phyloP scores from a whole-genome alignment of 2,329 filamentous ascomycete species.

The Colletotrichum tropicale region DNA sequence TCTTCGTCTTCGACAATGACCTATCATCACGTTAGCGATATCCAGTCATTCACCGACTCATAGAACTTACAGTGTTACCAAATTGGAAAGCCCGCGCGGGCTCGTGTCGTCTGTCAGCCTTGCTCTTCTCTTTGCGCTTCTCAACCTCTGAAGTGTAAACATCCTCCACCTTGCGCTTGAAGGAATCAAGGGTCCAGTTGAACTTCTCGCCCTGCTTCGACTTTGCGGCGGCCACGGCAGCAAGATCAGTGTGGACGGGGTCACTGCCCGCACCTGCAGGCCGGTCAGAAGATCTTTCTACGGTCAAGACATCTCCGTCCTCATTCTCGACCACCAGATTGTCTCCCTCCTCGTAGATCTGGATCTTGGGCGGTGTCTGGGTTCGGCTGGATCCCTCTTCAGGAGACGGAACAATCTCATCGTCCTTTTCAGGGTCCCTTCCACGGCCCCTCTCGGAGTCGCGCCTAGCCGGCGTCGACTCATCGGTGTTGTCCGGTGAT shows the following conservation, averaged over 20 bases:
- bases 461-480: background rate
- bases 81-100: constrained; percentile 86
- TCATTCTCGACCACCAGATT: constrained; percentile 83
- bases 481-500: constrained; percentile 25
- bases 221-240: constrained; percentile 20
- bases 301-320: constrained; percentile 83
- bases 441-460: constrained; percentile 8
- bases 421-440: constrained; percentile 11
- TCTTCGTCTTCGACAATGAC: constrained; percentile 90
- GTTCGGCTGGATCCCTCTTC: constrained; percentile 10
- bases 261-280: constrained; percentile 6
- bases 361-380: constrained; percentile 42
- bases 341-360: constrained; percentile 82
- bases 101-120: constrained; percentile 62
- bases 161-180: constrained; percentile 56
- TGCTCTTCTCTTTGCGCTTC: constrained; percentile 65
- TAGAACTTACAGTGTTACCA: constrained; percentile 69
- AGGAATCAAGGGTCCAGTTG: constrained; percentile 44
- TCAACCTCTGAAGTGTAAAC: constrained; percentile 65
- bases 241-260: constrained; percentile 1
- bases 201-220: constrained; percentile 34
- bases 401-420: constrained; percentile 12
- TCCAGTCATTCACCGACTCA: background rate
- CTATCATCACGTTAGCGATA: constrained; percentile 42
- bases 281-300: constrained; percentile 51